Evolutionary conservation across 208 protist species (phyloP), one percentile per base, ranked within the genome.

Genomic region (Blechomonas ayalai): DNA sequence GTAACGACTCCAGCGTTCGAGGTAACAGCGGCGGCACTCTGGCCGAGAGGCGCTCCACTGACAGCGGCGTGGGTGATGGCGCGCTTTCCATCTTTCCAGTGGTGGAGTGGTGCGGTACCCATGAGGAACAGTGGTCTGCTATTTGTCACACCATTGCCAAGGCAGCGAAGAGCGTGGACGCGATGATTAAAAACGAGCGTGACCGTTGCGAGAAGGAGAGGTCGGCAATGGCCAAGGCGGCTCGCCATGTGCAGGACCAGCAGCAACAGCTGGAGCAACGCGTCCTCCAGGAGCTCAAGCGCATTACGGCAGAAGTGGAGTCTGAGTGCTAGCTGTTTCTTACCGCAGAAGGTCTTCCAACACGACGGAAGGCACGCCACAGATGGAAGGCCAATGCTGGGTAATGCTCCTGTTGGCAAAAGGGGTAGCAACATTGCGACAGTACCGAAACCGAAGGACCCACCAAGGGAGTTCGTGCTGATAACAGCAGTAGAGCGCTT

Each of bases 71-170:
- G 12, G 33, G 12, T 19, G 33, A 4, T 42, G 51, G 39, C 2
- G 54, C 33, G 5, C 31, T 70, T 28, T 67, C 47, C 27, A 68
- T 69, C 2, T 37, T 66, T 15, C 70, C 75, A 42, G 49, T 84
- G 34, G 67, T 86, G 22, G 55, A 73, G 5, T 86, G 77, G 77
- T 60, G 71, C 43, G 51, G 32, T 8, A 44, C 56, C 51, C 40
- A 73, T 47, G 10, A 10, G 1, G 36, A 15, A 0, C 24, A 45
- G 10, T 74, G 67, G 61, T 33, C 40, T 4, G 31, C 44, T 15
- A 23, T 74, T 3, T 28, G 18, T 9, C 45, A 54, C 15, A 49
- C 53, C 19, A 41, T 72, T 10, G 32, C 4, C 0, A 23, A 33
- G 15, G 51, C 25, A 0, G 23, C 53, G 13, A 61, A 45, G 38